Evolutionary conservation across 2,329 filamentous ascomycete genomes (phyloP).

Genomic region (Trichothecium sympodiale): DNA sequence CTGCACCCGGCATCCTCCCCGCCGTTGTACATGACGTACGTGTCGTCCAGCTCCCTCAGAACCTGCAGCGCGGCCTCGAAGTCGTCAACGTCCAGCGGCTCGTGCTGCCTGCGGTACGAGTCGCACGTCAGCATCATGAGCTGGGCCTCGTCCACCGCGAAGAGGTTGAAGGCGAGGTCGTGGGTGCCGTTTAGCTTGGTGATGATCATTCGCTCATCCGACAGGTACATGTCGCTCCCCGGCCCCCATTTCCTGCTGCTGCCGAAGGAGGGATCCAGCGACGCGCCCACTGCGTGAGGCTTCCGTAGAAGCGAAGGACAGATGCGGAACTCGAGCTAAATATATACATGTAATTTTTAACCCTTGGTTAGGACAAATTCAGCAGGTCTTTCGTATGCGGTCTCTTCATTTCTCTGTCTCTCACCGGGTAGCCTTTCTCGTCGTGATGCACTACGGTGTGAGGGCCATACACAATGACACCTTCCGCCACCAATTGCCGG

Average conservation of each 20-base stretch:
- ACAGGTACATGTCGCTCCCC: constrained; percentile 27
- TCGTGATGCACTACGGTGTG: too few species aligned
- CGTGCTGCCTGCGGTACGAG: constrained; percentile 32
- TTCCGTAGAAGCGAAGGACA: constrained; percentile 7
- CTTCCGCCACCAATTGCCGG: too few species aligned
- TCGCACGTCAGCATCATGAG: constrained; percentile 34
- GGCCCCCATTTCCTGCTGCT: not conserved
- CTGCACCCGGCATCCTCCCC: constrained; percentile 31
- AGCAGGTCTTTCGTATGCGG: too few species aligned
- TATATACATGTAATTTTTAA: too few species aligned
- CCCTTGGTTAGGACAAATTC: too few species aligned
- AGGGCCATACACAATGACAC: too few species aligned
- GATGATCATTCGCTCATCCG: constrained; percentile 26
- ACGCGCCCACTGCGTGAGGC: constrained; percentile 3
- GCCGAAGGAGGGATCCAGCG: not conserved
- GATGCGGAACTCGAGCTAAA: constrained; percentile 9
- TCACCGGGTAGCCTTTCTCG: too few species aligned
- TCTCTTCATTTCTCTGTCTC: too few species aligned
- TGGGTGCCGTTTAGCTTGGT: constrained; percentile 27
- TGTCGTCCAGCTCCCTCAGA: constrained; percentile 15
- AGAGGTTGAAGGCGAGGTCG: constrained; percentile 35
- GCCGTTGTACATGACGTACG: constrained; percentile 36
- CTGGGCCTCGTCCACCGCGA: constrained; percentile 35
- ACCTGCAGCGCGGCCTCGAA: constrained; percentile 23
- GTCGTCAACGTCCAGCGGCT: constrained; percentile 27